Evolutionary conservation across 2,329 filamentous ascomycete genomes (phyloP), one percentile per base, ranked within the genome.

Genomic region (Pseudocercospora musae): DNA sequence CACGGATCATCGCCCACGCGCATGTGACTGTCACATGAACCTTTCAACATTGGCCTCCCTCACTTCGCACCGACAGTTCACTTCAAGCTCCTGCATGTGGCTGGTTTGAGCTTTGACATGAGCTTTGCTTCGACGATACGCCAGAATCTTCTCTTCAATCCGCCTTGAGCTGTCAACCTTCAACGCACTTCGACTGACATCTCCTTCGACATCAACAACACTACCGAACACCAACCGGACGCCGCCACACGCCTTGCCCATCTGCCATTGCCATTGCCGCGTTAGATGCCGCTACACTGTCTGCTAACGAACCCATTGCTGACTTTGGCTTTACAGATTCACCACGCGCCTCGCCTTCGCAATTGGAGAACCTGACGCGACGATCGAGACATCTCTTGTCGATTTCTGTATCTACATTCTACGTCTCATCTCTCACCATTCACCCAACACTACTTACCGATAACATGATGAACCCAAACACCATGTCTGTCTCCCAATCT

Each of bases 381-480:
- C n/a, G 44, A 21, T 37, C 29, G 50, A 33, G n/a, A n/a, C n/a
- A n/a, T n/a, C n/a, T n/a, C n/a, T n/a, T n/a, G n/a, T n/a, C n/a
- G n/a, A n/a, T n/a, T n/a, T n/a, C n/a, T n/a, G n/a, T n/a, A n/a
- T n/a, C n/a, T n/a, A n/a, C n/a, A 13, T 20, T 49, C 42, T 20
- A 4, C 10, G 13, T 37, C 13, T 9, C 33, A 37, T 37, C 33
- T 37, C 33, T n/a, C 33, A 6, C 33, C 33, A 37, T 37, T 37
- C n/a, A 37, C 15, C 33, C 7, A 23, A 15, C 4, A 33, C 15
- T 18, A 48, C 29, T 15, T 6, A 25, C 33, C n/a, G 42, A 13
- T 37, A 60, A 48, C n/a, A 59, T n/a, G 54, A 50, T 54, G 40
- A 40, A 58, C 18, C 21, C 55, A 23, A 55, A 33, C 27, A 37